Evolutionary conservation across 306 rosid genomes (phyloP), one percentile per base, ranked within the genome.

Genomic region (Malus orientalis): DNA sequence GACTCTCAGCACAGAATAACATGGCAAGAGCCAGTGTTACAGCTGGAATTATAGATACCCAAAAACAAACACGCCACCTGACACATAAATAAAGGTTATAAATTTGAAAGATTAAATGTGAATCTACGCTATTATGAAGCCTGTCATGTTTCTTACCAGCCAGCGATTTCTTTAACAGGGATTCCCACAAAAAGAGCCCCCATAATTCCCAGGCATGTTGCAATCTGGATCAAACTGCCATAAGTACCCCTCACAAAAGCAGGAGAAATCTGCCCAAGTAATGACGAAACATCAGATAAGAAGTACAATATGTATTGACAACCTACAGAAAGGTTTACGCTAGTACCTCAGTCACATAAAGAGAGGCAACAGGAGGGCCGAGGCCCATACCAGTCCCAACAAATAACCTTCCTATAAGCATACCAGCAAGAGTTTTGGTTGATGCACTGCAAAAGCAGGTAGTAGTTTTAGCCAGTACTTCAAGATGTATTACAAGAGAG

Each of bases 41-140:
- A 40, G 98, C 95, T 69, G 98, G 98, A 80, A 95, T 83, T 80
- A 79, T 84, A 33, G 98, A 92, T 66, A 88, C 81, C 97, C 96
- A 83, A 77, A 95, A 95, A 83, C 98, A 95, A 81, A 89, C 88
- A 62, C 98, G 96, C 98, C 98, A 95, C 98, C 98, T 95, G 85
- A 82, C 74, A 79, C 73, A 78, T 67, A 86, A 57, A 32, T 38
- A 51, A 68, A 68, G 65, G 29, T 60, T 53, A n/a, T 63, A 62
- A 73, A 51, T 84, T 64, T 66, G 80, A 81, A 74, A 71, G 40
- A 66, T 78, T 42, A 79, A 59, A 70, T 18, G 79, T 64, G 51
- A 78, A 75, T 20, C 44, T 74, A 54, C 70, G 63, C 76, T 45
- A 54, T 25, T 22, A 22, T 78, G 38, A 69, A 57, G 54, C 68